phyloP scores from a whole-genome alignment of 495 filamentous ascomycete species.

The Copromyces sp. region DNA sequence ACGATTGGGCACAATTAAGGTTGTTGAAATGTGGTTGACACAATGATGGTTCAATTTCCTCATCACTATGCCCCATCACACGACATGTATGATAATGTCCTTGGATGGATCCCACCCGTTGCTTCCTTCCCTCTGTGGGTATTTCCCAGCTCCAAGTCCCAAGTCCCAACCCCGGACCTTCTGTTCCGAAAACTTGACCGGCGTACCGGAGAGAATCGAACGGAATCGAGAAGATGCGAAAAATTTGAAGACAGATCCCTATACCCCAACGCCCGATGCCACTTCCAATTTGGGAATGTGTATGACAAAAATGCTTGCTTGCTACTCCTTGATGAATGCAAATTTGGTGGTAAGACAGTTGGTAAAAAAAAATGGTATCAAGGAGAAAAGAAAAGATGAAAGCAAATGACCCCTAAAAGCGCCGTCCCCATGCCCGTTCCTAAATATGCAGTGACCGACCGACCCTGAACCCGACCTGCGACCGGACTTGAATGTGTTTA shows the following conservation, averaged over 20 bases:
- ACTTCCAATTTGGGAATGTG: background rate
- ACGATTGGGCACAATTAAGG: background rate
- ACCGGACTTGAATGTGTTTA: background rate
- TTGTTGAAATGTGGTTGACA: background rate
- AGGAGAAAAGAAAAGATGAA: background rate
- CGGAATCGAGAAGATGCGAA: background rate
- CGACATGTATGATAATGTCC: background rate
- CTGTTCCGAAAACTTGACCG: background rate
- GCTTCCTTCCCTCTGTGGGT: background rate
- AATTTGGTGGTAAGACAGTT: background rate
- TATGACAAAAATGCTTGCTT: background rate
- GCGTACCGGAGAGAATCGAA: background rate
- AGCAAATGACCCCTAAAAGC: background rate
- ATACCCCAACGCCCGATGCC: background rate
- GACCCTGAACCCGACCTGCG: background rate
- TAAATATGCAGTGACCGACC: background rate
- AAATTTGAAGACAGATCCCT: background rate
- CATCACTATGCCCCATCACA: background rate
- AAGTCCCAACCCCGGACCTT: background rate
- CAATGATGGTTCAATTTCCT: background rate
- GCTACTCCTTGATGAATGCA: background rate
- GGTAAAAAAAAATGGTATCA: background rate
- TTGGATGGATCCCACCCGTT: background rate
- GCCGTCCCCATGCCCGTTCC: background rate
- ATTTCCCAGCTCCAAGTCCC: background rate